phyloP scores from a whole-genome alignment of 139 green algal genomes.

The Chlamydomonas incerta region DNA sequence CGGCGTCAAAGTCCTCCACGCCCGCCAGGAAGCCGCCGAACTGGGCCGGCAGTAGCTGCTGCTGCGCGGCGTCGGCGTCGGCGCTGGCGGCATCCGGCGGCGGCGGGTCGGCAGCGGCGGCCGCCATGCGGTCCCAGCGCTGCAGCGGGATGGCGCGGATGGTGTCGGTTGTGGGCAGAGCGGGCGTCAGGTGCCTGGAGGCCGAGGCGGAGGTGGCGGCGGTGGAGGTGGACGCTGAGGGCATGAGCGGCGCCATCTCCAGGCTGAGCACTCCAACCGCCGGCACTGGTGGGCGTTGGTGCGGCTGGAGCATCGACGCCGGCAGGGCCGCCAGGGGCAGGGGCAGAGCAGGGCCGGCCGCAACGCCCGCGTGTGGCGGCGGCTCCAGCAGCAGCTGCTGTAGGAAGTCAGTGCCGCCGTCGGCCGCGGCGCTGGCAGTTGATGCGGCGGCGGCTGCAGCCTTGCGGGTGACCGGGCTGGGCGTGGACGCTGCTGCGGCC shows the following conservation, averaged over 20 bases:
- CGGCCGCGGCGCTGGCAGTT: not conserved
- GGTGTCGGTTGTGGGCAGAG: constrained; percentile 12
- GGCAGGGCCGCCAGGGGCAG: no score
- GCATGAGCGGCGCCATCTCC: constrained; percentile 30
- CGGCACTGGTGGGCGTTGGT: no score
- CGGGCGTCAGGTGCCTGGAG: not conserved
- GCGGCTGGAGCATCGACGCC: no score
- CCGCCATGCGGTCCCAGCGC: constrained; percentile 10
- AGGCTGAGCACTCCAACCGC: constrained; percentile 9
- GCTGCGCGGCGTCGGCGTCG: no score
- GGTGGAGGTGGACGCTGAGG: not conserved
- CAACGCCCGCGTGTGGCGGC: not conserved
- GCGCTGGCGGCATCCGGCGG: no score
- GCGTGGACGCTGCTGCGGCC: not conserved
- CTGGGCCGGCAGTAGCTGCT: constrained; percentile 27
- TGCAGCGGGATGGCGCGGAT: constrained; percentile 9
- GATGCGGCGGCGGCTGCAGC: not conserved
- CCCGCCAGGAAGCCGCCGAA: constrained; percentile 73
- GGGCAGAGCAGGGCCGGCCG: no score
- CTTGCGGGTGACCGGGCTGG: not conserved
- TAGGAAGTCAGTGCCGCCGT: not conserved
- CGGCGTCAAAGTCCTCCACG: constrained; percentile 74
- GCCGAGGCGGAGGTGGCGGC: not conserved
- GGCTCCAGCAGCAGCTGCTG: constrained; percentile 22
- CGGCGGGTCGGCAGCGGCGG: no score